phyloP scores from a whole-genome alignment of 176 grass and related monocot genomes.

The Echinochloa phyllopogon region DNA sequence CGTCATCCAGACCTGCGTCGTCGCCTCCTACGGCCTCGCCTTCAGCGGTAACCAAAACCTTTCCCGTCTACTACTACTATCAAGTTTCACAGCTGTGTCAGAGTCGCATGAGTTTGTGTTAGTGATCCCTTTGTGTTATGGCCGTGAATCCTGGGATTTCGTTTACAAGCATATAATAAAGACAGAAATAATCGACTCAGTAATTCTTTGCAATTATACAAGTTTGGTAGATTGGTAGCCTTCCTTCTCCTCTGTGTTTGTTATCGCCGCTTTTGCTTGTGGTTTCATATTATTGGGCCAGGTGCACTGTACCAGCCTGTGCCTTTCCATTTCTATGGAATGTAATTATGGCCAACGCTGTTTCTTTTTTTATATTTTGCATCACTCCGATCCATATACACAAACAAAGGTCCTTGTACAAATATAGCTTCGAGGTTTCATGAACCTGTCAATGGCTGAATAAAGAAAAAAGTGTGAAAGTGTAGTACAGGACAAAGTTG shows the following conservation, averaged over 20 bases:
- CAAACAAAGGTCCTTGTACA: neutral
- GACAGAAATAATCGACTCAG: neutral
- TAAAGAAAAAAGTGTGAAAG: neutral
- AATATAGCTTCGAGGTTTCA: neutral
- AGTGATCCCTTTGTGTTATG: too few species aligned
- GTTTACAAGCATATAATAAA: neutral
- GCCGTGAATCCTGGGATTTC: neutral
- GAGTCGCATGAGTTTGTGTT: neutral
- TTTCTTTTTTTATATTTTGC: neutral
- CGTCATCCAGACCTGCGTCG: slow-evolving; percentile 89
- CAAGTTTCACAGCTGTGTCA: neutral
- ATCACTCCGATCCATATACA: neutral
- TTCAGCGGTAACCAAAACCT: slow-evolving; percentile 71
- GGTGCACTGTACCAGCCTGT: neutral
- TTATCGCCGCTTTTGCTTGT: neutral
- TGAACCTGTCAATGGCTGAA: slow-evolving; percentile 4
- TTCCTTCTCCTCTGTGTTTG: neutral
- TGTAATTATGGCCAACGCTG: neutral
- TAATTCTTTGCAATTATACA: neutral
- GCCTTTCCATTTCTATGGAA: neutral
- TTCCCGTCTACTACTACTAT: neutral
- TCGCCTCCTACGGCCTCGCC: slow-evolving; percentile 76
- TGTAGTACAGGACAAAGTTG: neutral
- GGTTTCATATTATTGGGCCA: neutral
- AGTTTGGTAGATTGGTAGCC: neutral